A percentile compares a stretch with the other conserved stretches of the same genome.
These are phyloP conservation scores for Neurospora tetraspora DNA, from an alignment of 495 filamentous ascomycete genomes.

Conservation along the genomic window DNA sequence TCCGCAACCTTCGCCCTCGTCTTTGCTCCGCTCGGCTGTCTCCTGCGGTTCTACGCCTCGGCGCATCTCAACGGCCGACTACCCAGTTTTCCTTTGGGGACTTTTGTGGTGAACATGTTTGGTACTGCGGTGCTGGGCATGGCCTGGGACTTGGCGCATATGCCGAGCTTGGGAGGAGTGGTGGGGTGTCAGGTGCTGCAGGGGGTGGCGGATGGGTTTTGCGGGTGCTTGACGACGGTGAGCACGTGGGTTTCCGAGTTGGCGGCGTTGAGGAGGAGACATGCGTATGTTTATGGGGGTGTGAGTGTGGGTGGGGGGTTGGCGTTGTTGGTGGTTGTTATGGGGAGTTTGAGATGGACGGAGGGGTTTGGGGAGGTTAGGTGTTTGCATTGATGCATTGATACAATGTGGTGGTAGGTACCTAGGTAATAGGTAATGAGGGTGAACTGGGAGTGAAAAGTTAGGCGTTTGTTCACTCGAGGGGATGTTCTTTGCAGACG, in stretches of 20 bases:
- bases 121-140: constrained; percentile 58
- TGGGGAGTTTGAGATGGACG: constrained; percentile 75
- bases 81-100: constrained; percentile 73
- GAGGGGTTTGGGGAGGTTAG: constrained; percentile 45
- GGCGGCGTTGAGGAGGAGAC: constrained; percentile 49
- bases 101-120: constrained; percentile 72
- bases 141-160: constrained; percentile 66
- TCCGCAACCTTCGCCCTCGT: constrained; percentile 65
- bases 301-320: constrained; percentile 55
- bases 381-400: constrained; percentile 25
- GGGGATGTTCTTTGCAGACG: neutral
- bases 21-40: constrained; percentile 76
- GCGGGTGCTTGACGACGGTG: constrained; percentile 83
- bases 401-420: neutral
- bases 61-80: constrained; percentile 56
- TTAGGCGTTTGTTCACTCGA: neutral
- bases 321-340: constrained; percentile 58
- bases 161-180: constrained; percentile 31
- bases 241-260: constrained; percentile 86
- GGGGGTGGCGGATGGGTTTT: constrained; percentile 84
- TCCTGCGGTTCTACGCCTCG: constrained; percentile 63
- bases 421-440: neutral
- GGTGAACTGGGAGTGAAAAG: neutral
- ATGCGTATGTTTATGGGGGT: constrained; percentile 69
- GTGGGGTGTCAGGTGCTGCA: constrained; percentile 72